phyloP scores from a whole-genome alignment of 2,329 filamentous ascomycete genomes.

The Aureobasidium sp. region DNA sequence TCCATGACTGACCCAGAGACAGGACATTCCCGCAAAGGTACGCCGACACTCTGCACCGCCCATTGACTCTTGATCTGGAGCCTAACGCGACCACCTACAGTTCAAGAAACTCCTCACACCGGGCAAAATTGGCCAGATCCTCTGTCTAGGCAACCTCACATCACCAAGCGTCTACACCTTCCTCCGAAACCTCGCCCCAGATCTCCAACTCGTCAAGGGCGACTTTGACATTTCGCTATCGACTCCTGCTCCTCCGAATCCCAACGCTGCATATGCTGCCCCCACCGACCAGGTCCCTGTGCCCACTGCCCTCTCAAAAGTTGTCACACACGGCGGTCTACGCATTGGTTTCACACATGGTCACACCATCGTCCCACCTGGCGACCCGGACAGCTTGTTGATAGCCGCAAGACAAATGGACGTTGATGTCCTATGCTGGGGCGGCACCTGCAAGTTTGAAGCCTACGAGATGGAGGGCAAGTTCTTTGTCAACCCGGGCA shows the following conservation, averaged over 20 bases:
- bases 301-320: constrained; percentile 53
- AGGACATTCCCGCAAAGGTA: constrained; percentile 85
- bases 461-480: constrained; percentile 66
- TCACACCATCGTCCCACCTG: constrained; percentile 63
- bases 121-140: constrained; percentile 52
- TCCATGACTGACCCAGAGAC: constrained; percentile 17
- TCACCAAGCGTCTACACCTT: constrained; percentile 52
- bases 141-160: constrained; percentile 53
- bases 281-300: constrained; percentile 25
- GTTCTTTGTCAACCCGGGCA: constrained; percentile 65
- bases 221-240: constrained; percentile 64
- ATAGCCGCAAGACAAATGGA: constrained; percentile 66
- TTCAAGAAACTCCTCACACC: constrained; percentile 53
- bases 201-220: constrained; percentile 63
- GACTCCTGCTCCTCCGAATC: constrained; percentile 36
- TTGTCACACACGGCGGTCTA: constrained; percentile 61
- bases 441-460: constrained; percentile 63
- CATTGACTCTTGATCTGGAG: neutral
- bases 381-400: constrained; percentile 58
- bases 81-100: constrained; percentile 23
- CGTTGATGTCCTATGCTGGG: constrained; percentile 63
- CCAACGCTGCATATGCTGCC: constrained; percentile 16
- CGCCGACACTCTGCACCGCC: constrained; percentile 32
- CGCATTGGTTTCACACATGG: constrained; percentile 66
- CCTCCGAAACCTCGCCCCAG: constrained; percentile 49